Base-by-base conservation (phyloP, 1,284 basidiomycete genomes). In the Melampsora americana region DNA sequence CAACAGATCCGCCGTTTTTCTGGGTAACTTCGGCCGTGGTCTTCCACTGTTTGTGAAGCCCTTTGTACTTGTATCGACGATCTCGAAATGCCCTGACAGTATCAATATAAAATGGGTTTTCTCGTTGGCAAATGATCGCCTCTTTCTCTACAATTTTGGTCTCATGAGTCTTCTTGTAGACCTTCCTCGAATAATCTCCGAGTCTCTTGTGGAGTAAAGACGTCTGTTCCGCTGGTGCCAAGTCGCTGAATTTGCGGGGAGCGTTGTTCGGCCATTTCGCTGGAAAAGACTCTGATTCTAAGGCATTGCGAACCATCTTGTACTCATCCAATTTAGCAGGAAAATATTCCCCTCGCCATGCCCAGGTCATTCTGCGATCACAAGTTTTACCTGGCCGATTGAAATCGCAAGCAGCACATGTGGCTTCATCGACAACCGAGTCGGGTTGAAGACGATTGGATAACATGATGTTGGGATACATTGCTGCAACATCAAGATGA, bases 381-480 rank as follows among this genome's bases (percentile, higher is more conserved):
- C 96, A 99, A 39, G 88, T 87, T 85, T 99, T 99, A 42, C 92
- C 93, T 0, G 95, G 95, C 5, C 95, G 88, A 81, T 99, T 99
- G 84, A 91, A 99, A 84, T 99, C 96, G 84, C 96, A 99, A 6
- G 97, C 94, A 0, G 96, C 96, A 82, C 96, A 99, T 61, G 90
- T 92, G 9, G 95, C 90, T 84, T 99, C 96, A 82, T 95, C 92
- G 20, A 98, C 92, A 84, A 99, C 92, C 0, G 96, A 96, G 84
- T 99, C 96, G 1, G 96, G 96, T 81, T 99, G 96, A 2, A 99
- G 87, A 72, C 96, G 92, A 83, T 99, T 99, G 39, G 94, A 97
- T 86, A 99, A 90, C 96, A 99, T 99, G 88, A 99, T 99, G 85
- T 99, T 99, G 77, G 96, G 96, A 82, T 99, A 99, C 96, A 99